Conservation (phyloP, 2,329 filamentous ascomycete species). For the Penicillium fuscoglaucum region DNA sequence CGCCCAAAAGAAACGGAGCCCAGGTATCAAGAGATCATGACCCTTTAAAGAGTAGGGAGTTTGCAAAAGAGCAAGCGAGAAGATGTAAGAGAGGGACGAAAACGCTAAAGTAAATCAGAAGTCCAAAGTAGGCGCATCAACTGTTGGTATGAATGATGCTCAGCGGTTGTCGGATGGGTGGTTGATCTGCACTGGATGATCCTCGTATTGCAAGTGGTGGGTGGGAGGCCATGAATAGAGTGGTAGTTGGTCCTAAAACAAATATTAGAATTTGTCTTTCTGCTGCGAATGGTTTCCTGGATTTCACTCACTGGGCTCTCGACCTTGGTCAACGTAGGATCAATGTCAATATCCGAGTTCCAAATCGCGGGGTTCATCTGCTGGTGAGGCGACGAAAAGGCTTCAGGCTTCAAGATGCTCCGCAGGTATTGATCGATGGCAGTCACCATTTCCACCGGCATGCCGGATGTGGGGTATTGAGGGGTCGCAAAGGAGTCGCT, state of each 20-base stretch:
- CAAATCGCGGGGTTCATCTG: conserved; percentile 1
- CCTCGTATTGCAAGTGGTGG: background rate
- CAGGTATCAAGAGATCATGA: background rate
- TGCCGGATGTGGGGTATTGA: conserved; percentile 2
- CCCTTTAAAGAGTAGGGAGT: background rate
- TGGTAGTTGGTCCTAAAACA: background rate
- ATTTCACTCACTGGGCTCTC: background rate
- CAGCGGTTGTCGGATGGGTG: background rate
- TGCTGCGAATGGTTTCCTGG: background rate
- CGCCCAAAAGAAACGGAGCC: background rate
- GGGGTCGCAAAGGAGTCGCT: background rate
- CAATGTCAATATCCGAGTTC: conserved; percentile 5
- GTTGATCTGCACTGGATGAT: background rate
- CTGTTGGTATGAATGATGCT: background rate
- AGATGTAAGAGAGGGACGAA: background rate
- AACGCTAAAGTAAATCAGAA: background rate
- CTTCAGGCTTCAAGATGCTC: conserved; percentile 8
- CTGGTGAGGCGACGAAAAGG: background rate
- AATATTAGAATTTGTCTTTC: background rate
- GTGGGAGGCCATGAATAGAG: conserved; percentile 3
- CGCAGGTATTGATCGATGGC: conserved; percentile 15
- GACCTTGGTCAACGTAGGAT: conserved; percentile 5
- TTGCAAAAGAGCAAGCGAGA: background rate
- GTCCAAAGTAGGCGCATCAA: background rate
- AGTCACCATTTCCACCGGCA: conserved; percentile 3